phyloP scores from a whole-genome alignment of 31 red algal species.

The Bonnemaisonia californica region DNA sequence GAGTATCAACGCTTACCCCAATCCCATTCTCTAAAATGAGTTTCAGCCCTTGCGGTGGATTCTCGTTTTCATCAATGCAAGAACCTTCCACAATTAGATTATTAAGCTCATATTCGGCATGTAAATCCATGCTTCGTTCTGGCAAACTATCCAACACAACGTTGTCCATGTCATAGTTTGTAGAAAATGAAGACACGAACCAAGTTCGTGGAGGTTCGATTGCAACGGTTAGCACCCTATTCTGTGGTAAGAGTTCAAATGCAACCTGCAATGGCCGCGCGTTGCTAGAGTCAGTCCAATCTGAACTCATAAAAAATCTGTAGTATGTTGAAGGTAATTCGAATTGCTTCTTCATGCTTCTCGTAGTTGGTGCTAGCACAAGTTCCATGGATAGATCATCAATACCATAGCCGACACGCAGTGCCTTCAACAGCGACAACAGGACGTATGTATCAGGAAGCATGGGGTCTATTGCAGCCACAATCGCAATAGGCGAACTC shows the following conservation, averaged over 20 bases:
- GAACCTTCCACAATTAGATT: slow-evolving; percentile 87
- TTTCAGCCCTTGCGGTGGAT: slow-evolving; percentile 69
- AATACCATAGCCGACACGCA: slow-evolving; percentile 40
- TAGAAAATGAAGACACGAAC: slow-evolving; percentile 75
- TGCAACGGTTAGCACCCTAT: slow-evolving; percentile 71
- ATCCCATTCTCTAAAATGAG: slow-evolving; percentile 55
- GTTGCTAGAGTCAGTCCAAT: neutral
- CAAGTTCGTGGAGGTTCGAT: slow-evolving; percentile 80
- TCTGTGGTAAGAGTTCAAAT: slow-evolving; percentile 57
- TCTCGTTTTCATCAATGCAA: slow-evolving; percentile 60
- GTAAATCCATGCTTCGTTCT: slow-evolving; percentile 21
- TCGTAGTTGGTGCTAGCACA: slow-evolving; percentile 11
- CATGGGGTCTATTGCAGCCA: slow-evolving; percentile 59
- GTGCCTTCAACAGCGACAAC: slow-evolving; percentile 32
- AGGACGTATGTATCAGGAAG: slow-evolving; percentile 28
- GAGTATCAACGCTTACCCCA: slow-evolving; percentile 68
- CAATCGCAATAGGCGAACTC: slow-evolving; percentile 18
- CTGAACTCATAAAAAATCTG: slow-evolving; percentile 49
- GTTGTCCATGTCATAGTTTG: slow-evolving; percentile 95
- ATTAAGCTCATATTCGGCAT: slow-evolving; percentile 82
- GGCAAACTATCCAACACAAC: slow-evolving; percentile 55
- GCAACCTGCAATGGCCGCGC: slow-evolving; percentile 2
- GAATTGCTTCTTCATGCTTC: slow-evolving; percentile 11
- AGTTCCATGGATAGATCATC: slow-evolving; percentile 29
- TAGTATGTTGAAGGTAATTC: slow-evolving; percentile 33